Base-by-base conservation (phyloP, 257 asterid genomes). In the Solanum stenotomum region DNA sequence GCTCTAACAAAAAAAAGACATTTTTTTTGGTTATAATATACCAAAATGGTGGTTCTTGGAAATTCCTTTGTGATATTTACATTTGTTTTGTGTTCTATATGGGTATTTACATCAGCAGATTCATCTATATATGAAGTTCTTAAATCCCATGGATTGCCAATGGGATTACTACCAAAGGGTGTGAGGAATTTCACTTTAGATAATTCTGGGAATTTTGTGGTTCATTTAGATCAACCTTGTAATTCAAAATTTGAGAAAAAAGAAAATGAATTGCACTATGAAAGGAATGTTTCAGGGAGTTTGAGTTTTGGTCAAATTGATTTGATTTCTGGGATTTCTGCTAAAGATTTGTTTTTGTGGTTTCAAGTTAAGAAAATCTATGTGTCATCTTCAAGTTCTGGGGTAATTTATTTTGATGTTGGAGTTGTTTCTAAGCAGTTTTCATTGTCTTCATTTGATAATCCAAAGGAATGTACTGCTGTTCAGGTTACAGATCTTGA, bases 261-360 rank as follows among this genome's bases (percentile, higher is more conserved):
- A 16, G 85, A 79, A 89, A 91, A 91, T 71, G 98, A 94, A 87
- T 87, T 97, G 22, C 99, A 94, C 91, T 97, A 96, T 89, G 96
- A 94, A 27, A 91, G 27, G 87, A 89, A 92, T 65, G 92, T 97
- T 14, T 93, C 98, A 10, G 99, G 99, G 63, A 93, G 67, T 11
- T 87, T 97, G 10, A 88, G 88, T 0, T 92, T 61, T 87, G 99
- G 98, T 1, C 92, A 89, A 94, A 97, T 97, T 94, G 94, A 87
- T 63, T 93, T 70, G 85, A 90, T 97, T 71, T 89, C 98, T 38
- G 99, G 99, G 68, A 91, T 97, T 85, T 87, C 95, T 40, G 99
- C 98, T n/a, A 98, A 94, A 90, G 99, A 97, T 90, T 95, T 97
- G 96, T 97, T 97, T 85, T 74, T 97, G 91, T 97, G 99, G 99